A percentile compares a stretch with the other conserved stretches of the same genome.
Conservation (phyloP, 2,329 filamentous ascomycete species). For the Coccinonectria pachysandricola region DNA sequence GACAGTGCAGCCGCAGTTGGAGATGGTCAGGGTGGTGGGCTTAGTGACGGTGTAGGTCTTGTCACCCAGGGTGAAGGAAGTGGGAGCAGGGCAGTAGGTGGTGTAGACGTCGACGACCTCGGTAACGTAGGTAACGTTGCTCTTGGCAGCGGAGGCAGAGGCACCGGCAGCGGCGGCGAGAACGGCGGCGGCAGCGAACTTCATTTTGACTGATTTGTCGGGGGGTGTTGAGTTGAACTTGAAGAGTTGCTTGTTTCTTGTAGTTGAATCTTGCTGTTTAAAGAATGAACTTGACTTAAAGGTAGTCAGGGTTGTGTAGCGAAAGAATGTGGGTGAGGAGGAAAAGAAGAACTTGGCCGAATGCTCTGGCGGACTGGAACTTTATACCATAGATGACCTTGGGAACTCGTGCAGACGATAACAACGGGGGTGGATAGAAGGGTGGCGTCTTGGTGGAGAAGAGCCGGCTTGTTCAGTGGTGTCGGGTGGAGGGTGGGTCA, state of each 20-base stretch:
- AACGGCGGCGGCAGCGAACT: constrained; percentile 47
- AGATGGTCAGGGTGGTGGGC: constrained; percentile 61
- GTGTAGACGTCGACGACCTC: constrained; percentile 56
- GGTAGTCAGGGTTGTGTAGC: constrained; percentile 18
- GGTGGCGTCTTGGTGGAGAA: constrained; percentile 4
- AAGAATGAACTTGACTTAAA: constrained; percentile 21
- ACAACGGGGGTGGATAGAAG: constrained; percentile 5
- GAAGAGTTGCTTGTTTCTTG: constrained; percentile 22
- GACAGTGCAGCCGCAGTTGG: constrained; percentile 61
- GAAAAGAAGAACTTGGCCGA: constrained; percentile 24
- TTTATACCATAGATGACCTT: constrained; percentile 34
- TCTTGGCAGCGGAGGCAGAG: constrained; percentile 28
- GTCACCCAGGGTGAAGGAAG: constrained; percentile 51
- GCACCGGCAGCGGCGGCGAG: constrained; percentile 42
- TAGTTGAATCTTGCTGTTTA: constrained; percentile 17
- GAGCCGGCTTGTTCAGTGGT: constrained; percentile 4
- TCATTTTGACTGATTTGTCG: constrained; percentile 50
- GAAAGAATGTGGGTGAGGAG: constrained; percentile 32
- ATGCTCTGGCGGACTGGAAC: constrained; percentile 31
- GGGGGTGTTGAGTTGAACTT: constrained; percentile 29
- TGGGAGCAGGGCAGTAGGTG: constrained; percentile 64
- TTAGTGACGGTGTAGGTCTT: constrained; percentile 60
- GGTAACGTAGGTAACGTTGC: constrained; percentile 48
- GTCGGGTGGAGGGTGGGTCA: constrained; percentile 5
- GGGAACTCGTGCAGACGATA: constrained; percentile 12